Percentiles rank a stretch among this genome's conserved stretches.
Conservation (phyloP, 1,284 basidiomycete species). For the Apiotrichum gracile region DNA sequence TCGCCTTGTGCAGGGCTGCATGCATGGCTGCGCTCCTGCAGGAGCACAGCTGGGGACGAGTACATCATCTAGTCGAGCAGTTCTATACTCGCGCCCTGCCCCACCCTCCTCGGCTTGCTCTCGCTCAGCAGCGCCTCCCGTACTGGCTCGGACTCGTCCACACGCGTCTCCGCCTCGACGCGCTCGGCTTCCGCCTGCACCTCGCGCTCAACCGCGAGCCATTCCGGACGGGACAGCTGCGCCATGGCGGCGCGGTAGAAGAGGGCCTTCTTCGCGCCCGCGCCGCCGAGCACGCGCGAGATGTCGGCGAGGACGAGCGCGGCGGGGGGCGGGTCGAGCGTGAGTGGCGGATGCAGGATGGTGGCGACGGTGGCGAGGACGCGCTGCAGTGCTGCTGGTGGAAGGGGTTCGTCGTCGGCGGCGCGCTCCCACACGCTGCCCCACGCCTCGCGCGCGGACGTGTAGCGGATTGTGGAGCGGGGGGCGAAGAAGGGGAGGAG, state of each 20-base stretch:
- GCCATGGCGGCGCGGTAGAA: constrained; percentile 36
- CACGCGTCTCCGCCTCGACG: constrained; percentile 9
- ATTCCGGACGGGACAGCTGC: constrained; percentile 25
- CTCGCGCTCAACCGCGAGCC: constrained; percentile 30
- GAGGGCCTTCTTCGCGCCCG: constrained; percentile 31
- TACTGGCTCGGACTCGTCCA: not conserved
- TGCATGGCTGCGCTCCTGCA: not conserved
- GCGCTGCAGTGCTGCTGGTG: constrained; percentile 14
- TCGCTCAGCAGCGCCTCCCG: not conserved
- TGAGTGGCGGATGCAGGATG: constrained; percentile 35
- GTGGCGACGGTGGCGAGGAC: constrained; percentile 19
- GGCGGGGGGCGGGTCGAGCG: constrained; percentile 21
- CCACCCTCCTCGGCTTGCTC: not conserved
- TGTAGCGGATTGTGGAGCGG: constrained; percentile 34
- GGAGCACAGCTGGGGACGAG: not conserved
- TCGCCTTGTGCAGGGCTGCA: too few relatives aligned
- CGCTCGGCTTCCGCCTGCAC: constrained; percentile 21
- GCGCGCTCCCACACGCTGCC: constrained; percentile 31
- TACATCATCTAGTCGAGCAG: not conserved
- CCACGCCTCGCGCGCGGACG: constrained; percentile 31
- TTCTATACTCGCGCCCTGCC: constrained; percentile 4
- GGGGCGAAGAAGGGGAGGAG: constrained; percentile 37
- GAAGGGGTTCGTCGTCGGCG: not conserved
- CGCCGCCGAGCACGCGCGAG: constrained; percentile 8
- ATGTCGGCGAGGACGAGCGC: constrained; percentile 31